Percentiles rank a stretch among this genome's conserved stretches.
phyloP scores from a whole-genome alignment of 352 stramenopile genomes.

The Pythium dissimile region DNA sequence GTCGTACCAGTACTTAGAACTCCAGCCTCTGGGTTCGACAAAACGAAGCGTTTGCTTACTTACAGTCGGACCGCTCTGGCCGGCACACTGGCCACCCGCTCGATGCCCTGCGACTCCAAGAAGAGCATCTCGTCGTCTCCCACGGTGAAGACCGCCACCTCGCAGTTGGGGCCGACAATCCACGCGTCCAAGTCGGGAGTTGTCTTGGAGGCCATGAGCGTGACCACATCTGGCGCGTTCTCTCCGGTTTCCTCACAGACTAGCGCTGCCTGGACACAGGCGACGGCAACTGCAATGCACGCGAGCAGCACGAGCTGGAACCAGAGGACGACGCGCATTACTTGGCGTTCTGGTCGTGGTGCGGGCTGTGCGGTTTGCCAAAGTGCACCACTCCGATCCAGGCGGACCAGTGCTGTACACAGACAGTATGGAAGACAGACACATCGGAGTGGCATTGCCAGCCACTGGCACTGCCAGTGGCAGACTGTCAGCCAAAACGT shows the following conservation, averaged over 20 bases:
- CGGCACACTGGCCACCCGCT: conserved; percentile 1
- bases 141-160: background rate
- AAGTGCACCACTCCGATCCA: too few species aligned
- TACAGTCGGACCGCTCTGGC: background rate
- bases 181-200: conserved; percentile 1
- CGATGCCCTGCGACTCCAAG: background rate
- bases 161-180: conserved; percentile 6
- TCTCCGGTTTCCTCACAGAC: background rate
- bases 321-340: too few species aligned
- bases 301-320: background rate
- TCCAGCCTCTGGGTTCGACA: too few species aligned
- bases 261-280: background rate
- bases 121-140: background rate
- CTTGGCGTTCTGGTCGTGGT: too few species aligned
- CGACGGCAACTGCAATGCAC: background rate
- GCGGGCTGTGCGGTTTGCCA: too few species aligned
- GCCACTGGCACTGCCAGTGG: too few species aligned
- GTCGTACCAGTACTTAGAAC: too few species aligned
- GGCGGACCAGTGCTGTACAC: too few species aligned
- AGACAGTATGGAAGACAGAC: too few species aligned
- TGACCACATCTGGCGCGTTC: background rate
- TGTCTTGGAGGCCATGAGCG: conserved; percentile 5
- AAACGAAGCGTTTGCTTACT: background rate
- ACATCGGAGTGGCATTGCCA: too few species aligned
- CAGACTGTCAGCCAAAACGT: too few species aligned